These are phyloP conservation scores for Laetiporus sulphureus DNA, from an alignment of 1,284 basidiomycete genomes.

Conservation along the genomic window DNA sequence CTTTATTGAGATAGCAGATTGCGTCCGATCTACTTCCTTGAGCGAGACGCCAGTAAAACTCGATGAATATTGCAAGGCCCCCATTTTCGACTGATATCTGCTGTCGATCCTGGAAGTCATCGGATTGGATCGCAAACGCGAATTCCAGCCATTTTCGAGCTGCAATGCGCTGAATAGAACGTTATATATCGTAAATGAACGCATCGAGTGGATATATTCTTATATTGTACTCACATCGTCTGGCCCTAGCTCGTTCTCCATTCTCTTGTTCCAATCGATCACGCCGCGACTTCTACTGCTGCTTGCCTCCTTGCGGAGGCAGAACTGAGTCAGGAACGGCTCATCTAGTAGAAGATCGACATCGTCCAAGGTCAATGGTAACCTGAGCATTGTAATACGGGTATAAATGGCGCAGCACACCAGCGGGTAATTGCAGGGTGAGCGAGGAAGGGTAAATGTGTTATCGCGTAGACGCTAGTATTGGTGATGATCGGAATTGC, in stretches of 20 bases:
- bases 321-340: conserved; percentile 22
- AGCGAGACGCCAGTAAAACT: conserved; percentile 22
- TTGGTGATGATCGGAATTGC: too few species aligned
- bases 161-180: neutral
- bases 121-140: conserved; percentile 6
- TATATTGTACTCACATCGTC: neutral
- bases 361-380: conserved; percentile 21
- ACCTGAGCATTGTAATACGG: too few species aligned
- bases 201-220: neutral
- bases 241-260: conserved; percentile 7
- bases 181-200: neutral
- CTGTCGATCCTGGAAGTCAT: neutral
- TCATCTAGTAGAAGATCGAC: conserved; percentile 21
- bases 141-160: conserved; percentile 4
- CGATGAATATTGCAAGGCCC: conserved; percentile 16
- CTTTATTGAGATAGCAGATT: neutral
- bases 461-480: too few species aligned
- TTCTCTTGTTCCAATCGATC: conserved; percentile 10
- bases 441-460: too few species aligned
- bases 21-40: neutral
- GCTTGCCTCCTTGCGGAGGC: conserved; percentile 1
- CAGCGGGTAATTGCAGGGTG: too few species aligned
- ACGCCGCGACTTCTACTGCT: conserved; percentile 4
- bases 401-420: too few species aligned
- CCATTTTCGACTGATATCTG: neutral